A percentile compares a stretch with the other conserved stretches of the same genome.
These are phyloP conservation scores for Juncus effusus DNA, from an alignment of 176 grass and related monocot genomes.

Conservation along the genomic window DNA sequence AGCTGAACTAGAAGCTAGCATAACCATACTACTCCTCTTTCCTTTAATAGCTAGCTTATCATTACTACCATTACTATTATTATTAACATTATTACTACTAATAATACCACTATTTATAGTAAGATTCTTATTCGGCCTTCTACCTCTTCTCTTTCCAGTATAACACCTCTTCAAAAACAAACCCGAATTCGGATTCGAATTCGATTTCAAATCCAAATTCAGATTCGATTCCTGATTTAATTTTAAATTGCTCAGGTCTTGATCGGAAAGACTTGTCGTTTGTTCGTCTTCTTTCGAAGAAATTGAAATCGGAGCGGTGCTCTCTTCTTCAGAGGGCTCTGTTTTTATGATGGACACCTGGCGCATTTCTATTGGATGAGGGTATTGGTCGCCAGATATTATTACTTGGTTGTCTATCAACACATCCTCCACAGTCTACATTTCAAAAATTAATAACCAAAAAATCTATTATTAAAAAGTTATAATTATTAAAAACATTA, in stretches of 20 bases:
- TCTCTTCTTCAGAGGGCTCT: slow-evolving; percentile 68
- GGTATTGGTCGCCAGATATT: slow-evolving; percentile 55
- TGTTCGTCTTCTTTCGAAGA: slow-evolving; percentile 36
- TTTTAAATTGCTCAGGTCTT: slow-evolving; percentile 21
- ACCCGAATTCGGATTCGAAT: too few species aligned
- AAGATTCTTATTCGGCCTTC: slow-evolving; percentile 43
- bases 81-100: too few species aligned
- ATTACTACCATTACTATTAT: not conserved
- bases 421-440: slow-evolving; percentile 72
- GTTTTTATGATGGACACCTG: slow-evolving; percentile 35
- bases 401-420: slow-evolving; percentile 76
- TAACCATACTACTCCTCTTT: slow-evolving; percentile 22
- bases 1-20: not conserved
- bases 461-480: not conserved
- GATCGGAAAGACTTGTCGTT: slow-evolving; percentile 31
- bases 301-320: slow-evolving; percentile 17
- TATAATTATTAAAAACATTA: not conserved
- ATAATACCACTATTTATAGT: not conserved
- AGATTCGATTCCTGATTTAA: too few species aligned
- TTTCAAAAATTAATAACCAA: slow-evolving; percentile 12
- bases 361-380: slow-evolving; percentile 38
- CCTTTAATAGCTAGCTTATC: slow-evolving; percentile 9
- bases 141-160: slow-evolving; percentile 53
- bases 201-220: too few species aligned
- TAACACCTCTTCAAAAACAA: slow-evolving; percentile 44